Base-by-base conservation (phyloP, 2,329 filamentous ascomycete species). In the Cadophora luteo-olivacea region DNA sequence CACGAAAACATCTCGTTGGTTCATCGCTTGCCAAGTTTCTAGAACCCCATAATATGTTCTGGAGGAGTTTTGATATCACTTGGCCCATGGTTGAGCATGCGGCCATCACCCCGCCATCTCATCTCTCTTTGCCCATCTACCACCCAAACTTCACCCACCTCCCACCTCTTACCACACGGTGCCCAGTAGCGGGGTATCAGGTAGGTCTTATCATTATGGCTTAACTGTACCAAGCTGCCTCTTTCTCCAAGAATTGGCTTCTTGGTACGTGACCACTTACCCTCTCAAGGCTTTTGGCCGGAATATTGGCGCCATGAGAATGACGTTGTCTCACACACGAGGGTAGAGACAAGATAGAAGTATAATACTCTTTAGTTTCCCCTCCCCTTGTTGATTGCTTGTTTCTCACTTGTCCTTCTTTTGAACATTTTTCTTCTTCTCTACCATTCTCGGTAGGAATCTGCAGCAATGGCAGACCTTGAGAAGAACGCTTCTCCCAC, bases 231-330 rank as follows among this genome's bases (percentile, higher is more conserved):
- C 36, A 41, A 60, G 36, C 33, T 45, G 36, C 38, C 36, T 14
- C 36, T 60, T 7, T 41, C 57, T 60, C 57, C 57, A 60, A 60
- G 57, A 60, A 60, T 58, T 58, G 33, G 55, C 55, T 58, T 38
- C 52, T 33, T 55, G 25, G 24, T 33, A 55, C 32, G 25, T 33
- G 24, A 55, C 52, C 52, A 55, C 25, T 29, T 55, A 11, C 25
- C 36, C 19, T 45, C n/a, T 8, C 3, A 60, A 41, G 57, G 57
- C 22, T 41, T 60, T 41, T 60, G 33, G 36, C 22, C 36, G 57
- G 11, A 41, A 16, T 16, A 19, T 60, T 60, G 57, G 57, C 57
- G 36, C 57, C 36, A 60, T 60, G 57, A 9, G 11, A 60, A 60
- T 60, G 57, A 60, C 57, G 57, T 60, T 60, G 36, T 60, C 57